phyloP scores from a whole-genome alignment of 352 stramenopile species.

The Elongisporangium undulatum region DNA sequence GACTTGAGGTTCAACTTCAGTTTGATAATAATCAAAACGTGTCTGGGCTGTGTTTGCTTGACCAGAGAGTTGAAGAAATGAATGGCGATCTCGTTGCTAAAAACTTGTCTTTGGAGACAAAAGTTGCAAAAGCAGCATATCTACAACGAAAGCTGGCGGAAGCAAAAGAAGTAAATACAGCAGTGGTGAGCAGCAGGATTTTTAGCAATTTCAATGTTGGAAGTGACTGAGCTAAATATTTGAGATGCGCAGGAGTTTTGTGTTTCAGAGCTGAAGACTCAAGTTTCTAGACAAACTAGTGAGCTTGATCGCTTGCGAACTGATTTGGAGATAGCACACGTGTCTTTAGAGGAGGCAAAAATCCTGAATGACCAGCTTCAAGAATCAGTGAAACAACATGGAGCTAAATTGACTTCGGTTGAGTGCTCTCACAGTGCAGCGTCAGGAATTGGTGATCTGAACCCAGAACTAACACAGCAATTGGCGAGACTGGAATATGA shows the following conservation, averaged over 20 bases:
- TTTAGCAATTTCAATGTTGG: neutral
- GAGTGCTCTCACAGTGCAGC: conserved; percentile 9
- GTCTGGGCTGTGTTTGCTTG: neutral
- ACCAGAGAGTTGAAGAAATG: conserved; percentile 45
- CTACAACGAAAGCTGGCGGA: conserved; percentile 66
- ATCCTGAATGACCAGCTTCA: conserved; percentile 50
- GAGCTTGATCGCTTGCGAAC: conserved; percentile 19
- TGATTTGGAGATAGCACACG: conserved; percentile 26
- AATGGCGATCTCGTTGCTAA: conserved; percentile 54
- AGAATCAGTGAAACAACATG: conserved; percentile 20
- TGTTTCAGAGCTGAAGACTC: conserved; percentile 45
- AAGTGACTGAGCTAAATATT: neutral
- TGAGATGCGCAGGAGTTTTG: conserved; percentile 46
- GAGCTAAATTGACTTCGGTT: neutral
- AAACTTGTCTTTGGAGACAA: conserved; percentile 44
- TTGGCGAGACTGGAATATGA: conserved; percentile 51
- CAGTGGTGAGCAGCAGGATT: conserved; percentile 30
- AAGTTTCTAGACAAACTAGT: conserved; percentile 22
- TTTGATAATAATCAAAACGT: conserved; percentile 1
- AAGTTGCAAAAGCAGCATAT: conserved; percentile 33
- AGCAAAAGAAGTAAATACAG: conserved; percentile 60
- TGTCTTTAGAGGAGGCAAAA: conserved; percentile 31
- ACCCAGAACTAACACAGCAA: conserved; percentile 65
- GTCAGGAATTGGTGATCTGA: conserved; percentile 52
- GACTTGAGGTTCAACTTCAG: neutral